Conservation (phyloP, 73 alveolate genomes). For the Blepharisma japonicum region DNA sequence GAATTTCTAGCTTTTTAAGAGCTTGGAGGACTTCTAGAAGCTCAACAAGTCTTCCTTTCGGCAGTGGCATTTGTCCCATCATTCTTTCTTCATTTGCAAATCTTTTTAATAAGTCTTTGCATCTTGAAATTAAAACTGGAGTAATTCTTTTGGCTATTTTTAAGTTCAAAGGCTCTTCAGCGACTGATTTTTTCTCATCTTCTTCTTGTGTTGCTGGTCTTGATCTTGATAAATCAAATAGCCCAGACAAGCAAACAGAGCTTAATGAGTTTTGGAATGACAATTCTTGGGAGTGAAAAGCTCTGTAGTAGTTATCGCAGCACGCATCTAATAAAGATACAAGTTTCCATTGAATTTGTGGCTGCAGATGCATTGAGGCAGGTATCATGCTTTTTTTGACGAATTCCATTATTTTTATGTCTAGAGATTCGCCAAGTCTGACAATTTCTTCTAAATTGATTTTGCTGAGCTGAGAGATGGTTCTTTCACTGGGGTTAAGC, state of each 20-base stretch:
- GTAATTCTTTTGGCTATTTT: slow-evolving; percentile 78
- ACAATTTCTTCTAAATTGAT: not conserved
- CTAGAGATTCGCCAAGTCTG: not conserved
- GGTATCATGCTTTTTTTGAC: slow-evolving; percentile 3
- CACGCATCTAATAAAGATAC: not conserved
- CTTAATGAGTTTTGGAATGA: not conserved
- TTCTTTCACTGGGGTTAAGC: not conserved
- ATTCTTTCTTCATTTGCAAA: slow-evolving; percentile 69
- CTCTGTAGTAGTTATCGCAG: slow-evolving; percentile 23
- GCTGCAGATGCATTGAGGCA: slow-evolving; percentile 11
- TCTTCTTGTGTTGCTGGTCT: slow-evolving; percentile 43
- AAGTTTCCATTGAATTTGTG: not conserved
- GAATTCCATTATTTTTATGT: not conserved
- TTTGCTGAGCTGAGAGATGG: not conserved
- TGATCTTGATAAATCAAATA: not conserved
- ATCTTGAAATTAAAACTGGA: slow-evolving; percentile 76
- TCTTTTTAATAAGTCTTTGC: slow-evolving; percentile 74
- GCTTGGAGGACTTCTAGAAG: slow-evolving; percentile 65
- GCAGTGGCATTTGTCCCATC: slow-evolving; percentile 67
- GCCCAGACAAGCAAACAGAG: slow-evolving; percentile 14
- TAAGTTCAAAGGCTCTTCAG: slow-evolving; percentile 38
- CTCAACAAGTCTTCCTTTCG: slow-evolving; percentile 64
- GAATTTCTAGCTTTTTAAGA: slow-evolving; percentile 62
- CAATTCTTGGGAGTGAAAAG: not conserved
- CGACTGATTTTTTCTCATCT: slow-evolving; percentile 28